Base-by-base conservation (phyloP, 2,329 filamentous ascomycete species). In the Knufia fluminis region DNA sequence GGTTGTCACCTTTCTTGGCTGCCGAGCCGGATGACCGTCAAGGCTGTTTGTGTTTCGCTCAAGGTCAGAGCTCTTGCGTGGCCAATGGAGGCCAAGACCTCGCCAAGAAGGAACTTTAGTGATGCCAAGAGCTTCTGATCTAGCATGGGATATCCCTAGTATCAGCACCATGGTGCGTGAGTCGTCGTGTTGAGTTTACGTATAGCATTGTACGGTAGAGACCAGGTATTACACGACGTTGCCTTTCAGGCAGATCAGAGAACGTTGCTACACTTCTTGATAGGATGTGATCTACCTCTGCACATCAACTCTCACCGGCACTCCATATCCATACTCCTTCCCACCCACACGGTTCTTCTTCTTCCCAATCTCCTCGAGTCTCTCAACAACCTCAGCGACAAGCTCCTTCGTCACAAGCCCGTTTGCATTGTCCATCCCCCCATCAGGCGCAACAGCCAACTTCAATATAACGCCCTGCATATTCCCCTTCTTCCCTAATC, bases 301-400 rank as follows among this genome's bases (percentile, higher is more conserved):
- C n/a, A 58, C 46, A 28, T 49, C 47, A n/a, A 57, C 51, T 12
- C 54, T 46, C 28, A 58, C 17, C 19, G 52, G 52, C 8, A 58
- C 51, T 6, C 55, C 55, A 36, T 53, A 58, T 1, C 55, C 56
- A 51, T 52, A 51, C 32, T 64, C 55, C 7, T 52, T 53, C 4
- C 63, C 64, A 16, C 63, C 63, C 36, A 65, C 60, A 54, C 64
- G 63, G 42, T 66, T 58, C 58, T 67, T 67, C 49, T 62, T 64
- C 51, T 66, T 67, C 1, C 64, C 64, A 3, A 66, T 57, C 51
- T 63, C 64, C 48, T 64, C 55, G n/a, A 66, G 52, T 38, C 61
- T 62, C 23, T 61, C 55, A 16, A 50, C 48, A 24, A 46, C 16
- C 33, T 50, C 48, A 6, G n/a, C 32, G 14, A 38, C n/a, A 3